Evolutionary conservation across 345 rosid species (phyloP), one percentile per base, ranked within the genome.

Genomic region (Pistacia atlantica): DNA sequence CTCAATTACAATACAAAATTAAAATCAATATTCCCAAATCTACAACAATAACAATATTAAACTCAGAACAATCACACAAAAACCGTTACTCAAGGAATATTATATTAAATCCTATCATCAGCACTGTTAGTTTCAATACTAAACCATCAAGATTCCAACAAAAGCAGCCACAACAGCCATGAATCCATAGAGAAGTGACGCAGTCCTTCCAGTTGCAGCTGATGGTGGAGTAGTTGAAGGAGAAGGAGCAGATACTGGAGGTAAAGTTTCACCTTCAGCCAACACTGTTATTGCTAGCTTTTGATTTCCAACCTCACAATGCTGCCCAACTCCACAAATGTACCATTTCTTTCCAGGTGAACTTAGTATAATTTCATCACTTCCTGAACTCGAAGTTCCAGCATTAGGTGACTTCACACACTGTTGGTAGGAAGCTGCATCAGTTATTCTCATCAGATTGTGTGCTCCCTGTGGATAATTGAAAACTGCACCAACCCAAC

Each of bases 341-440:
- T 85, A 85, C 80, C 84, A 85, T 69, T 85, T 82, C 14, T 33
- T 80, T 2, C 84, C 86, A 0, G 81, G 67, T 12, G 81, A 20
- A 49, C 70, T 25, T 3, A 83, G 25, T 18, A 55, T 25, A 10
- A 85, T 76, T 75, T 14, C 78, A 51, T 85, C 84, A 52, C 7
- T 52, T 69, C 72, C 72, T 25, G 46, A 28, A 31, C 28, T 63
- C 20, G 76, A 60, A 8, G 71, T 25, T 57, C 22, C 42, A 2
- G 20, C 51, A 49, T 33, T 35, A 16, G 42, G n/a, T 25, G 84
- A 60, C 11, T 67, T 71, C 65, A 1, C 0, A 65, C 88, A 80
- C 54, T 70, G 42, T 33, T 78, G 67, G 79, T 80, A 85, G 25
- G 72, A 76, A 20, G 68, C 12, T 54, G 72, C 84, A 37, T 80